phyloP scores from a whole-genome alignment of 805 yeast species.

The Teunomyces pallodes region DNA sequence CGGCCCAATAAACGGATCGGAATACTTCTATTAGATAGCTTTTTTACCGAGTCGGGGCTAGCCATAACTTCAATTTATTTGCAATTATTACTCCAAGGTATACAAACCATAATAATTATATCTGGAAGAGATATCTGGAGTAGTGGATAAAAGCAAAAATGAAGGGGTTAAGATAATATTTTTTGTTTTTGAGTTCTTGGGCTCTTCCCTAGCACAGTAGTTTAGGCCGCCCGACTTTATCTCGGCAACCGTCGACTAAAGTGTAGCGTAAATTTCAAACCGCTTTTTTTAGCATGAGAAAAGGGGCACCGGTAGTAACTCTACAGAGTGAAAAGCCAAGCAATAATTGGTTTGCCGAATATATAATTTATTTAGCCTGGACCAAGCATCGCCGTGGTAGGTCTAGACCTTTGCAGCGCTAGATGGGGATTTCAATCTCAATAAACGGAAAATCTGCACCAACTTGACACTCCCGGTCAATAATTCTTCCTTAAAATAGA shows the following conservation, averaged over 20 bases:
- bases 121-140: too few species aligned
- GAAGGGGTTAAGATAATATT: too few species aligned
- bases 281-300: neutral
- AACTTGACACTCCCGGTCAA: constrained; percentile 55
- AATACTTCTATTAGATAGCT: neutral
- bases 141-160: too few species aligned
- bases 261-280: neutral
- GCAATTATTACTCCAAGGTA: too few species aligned
- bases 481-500: constrained; percentile 86
- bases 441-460: constrained; percentile 41
- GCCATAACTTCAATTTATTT: neutral
- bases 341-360: neutral
- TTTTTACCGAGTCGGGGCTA: neutral
- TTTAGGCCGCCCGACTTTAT: too few species aligned
- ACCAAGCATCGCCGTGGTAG: neutral
- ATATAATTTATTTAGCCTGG: neutral
- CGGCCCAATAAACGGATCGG: neutral
- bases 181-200: too few species aligned
- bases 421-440: constrained; percentile 18
- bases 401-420: neutral
- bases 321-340: neutral
- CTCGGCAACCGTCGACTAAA: too few species aligned
- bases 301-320: neutral
- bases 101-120: too few species aligned
- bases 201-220: too few species aligned